Evolutionary conservation across 169 alveolate species (phyloP).

Genomic region (Eimeria praecox): DNA sequence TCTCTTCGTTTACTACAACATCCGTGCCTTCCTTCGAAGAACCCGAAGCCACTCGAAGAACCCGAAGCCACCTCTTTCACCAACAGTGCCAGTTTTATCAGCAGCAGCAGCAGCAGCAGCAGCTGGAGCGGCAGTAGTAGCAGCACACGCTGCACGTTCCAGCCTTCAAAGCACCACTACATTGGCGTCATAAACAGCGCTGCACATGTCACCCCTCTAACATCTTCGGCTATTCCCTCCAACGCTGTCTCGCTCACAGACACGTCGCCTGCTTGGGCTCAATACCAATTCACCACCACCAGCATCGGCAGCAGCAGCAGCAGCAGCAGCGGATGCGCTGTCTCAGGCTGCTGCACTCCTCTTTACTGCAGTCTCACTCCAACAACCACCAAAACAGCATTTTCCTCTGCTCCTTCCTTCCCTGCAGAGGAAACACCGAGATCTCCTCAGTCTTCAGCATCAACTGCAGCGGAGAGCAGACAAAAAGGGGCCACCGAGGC

Average conservation of each 20-base stretch:
- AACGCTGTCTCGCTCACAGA: slow-evolving; percentile 20
- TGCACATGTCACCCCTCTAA: background rate
- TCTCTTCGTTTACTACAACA: background rate
- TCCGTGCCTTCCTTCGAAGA: background rate
- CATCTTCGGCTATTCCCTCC: background rate
- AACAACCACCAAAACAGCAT: background rate
- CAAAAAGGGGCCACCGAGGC: background rate
- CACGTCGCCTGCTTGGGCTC: slow-evolving; percentile 31
- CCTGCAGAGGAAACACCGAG: background rate
- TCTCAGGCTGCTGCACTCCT: slow-evolving; percentile 31
- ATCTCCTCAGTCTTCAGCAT: background rate
- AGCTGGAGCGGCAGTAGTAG: background rate
- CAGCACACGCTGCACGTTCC: background rate
- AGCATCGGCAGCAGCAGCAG: background rate
- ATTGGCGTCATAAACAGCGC: slow-evolving; percentile 12
- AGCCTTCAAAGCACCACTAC: slow-evolving; percentile 18
- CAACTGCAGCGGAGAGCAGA: background rate
- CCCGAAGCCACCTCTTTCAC: background rate
- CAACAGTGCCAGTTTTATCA: background rate
- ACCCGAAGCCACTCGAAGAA: background rate
- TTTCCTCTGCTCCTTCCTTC: background rate
- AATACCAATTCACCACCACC: slow-evolving; percentile 40
- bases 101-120: background rate
- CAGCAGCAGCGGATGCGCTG: background rate
- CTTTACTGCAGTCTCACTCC: slow-evolving; percentile 64